Base-by-base conservation (phyloP, 768 basidiomycete species). In the Mycena belliarum region DNA sequence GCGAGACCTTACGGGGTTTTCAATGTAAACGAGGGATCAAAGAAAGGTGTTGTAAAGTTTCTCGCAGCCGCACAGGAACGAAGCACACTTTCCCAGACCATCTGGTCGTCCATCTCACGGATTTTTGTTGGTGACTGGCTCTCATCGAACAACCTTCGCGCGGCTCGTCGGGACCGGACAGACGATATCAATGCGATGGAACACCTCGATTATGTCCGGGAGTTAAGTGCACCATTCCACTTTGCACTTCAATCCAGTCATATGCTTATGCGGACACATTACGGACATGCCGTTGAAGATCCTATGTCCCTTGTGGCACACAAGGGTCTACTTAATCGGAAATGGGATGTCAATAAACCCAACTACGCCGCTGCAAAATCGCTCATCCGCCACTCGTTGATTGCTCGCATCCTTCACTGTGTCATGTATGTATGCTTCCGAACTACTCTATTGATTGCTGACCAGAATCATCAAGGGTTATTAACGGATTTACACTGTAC, bases 21-120 rank as follows among this genome's bases (percentile, higher is more conserved):
- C 18, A 52, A 66, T 40, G 59, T 65, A 0, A 59, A 66, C 49
- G 65, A 65, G 51, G 65, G 66, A 16, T 64, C 65, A 0, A 66
- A 67, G 28, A 59, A 61, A 26, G 66, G 65, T 0, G 49, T 59
- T 3, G 47, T 66, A 4, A 57, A 65, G 20, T 42, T 63, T 24
- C 23, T 61, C 9, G 40, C 64, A 35, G 37, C 18, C 3, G 43
- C 64, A 9, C 65, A 57, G n/a, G 46, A 61, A 41, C 29, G 37
- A 8, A 52, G 50, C 12, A 49, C 42, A 8, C 37, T 65, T 2
- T 49, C 53, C 6, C 46, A 65, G 25, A 56, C 46, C 14, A 50
- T 50, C n/a, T 65, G 61, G 64, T 33, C 63, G 4, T 47, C 33
- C 11, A 49, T 40, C 18, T n/a, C n/a, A 4, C 38, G 16, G 5